Evolutionary conservation across 164 flowering plant genomes (phyloP), one percentile per base, ranked within the genome.

Genomic region (Warburgia ugandensis): DNA sequence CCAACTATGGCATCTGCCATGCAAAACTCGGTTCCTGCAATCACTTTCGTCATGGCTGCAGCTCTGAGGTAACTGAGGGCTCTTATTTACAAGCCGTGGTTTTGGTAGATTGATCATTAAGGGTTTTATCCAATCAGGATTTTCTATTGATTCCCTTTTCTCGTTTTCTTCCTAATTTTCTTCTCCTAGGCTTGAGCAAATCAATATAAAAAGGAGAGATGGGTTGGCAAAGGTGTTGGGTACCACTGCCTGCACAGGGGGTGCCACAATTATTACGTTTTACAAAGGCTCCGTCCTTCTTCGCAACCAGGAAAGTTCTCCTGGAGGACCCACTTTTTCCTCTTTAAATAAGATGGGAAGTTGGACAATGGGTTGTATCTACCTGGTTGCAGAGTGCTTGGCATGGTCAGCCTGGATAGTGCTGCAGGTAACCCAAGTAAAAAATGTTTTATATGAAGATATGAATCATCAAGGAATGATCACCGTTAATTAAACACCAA

Each of bases 361-460:
- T 69, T 76, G 78, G 80, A 78, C 77, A 33, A 65, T 73, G 67
- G 91, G 91, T 21, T 80, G 86, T 35, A 39, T 83, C 2, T 83
- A 65, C 69, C 52, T 80, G 7, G 45, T 80, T 41, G 86, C 76
- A 7, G 80, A 83, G 45, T 83, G 91, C 75, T 56, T 83, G 17
- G 77, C 91, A 2, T 83, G 91, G 91, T 77, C 86, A 52, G 77
- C 71, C 51, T 83, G 91, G 91, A 71, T 83, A 74, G 82, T 79
- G 32, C 61, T 79, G 64, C 89, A 81, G 84, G n/a, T n/a, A n/a
- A n/a, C n/a, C n/a, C n/a, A n/a, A n/a, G n/a, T n/a, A n/a, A n/a
- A n/a, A n/a, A n/a, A n/a, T n/a, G n/a, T n/a, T n/a, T n/a, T n/a
- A n/a, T n/a, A n/a, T n/a, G n/a, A n/a, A n/a, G n/a, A n/a, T n/a